Evolutionary conservation across 2,329 filamentous ascomycete species (phyloP).

Genomic region (Xylaria sp.): DNA sequence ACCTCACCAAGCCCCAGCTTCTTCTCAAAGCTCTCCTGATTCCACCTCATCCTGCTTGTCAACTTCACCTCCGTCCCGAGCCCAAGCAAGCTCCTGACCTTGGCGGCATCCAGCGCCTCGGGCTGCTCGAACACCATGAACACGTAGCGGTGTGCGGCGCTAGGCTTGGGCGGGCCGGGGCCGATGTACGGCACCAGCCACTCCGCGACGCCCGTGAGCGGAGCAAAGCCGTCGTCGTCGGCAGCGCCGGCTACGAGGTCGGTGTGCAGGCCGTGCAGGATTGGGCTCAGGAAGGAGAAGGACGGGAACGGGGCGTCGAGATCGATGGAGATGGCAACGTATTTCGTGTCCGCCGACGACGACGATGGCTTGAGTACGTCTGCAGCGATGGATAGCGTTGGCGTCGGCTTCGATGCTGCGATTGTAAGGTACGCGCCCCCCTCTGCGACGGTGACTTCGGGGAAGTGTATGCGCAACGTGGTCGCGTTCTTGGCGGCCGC

Average conservation of each 20-base stretch:
- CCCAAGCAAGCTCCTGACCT: conserved; percentile 10
- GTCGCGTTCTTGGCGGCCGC: conserved; percentile 41
- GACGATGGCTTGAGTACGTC: conserved; percentile 8
- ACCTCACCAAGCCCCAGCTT: conserved; percentile 21
- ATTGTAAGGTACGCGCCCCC: conserved; percentile 19
- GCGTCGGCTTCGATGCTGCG: conserved; percentile 3
- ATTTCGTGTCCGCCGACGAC: conserved; percentile 18
- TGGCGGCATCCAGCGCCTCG: conserved; percentile 9
- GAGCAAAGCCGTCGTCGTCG: conserved; percentile 24
- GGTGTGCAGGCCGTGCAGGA: conserved; percentile 25
- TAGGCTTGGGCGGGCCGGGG: conserved; percentile 24
- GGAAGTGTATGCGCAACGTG: conserved; percentile 23
- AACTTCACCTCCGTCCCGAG: conserved; percentile 13
- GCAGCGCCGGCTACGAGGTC: conserved; percentile 10
- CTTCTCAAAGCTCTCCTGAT: conserved; percentile 12
- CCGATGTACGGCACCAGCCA: conserved; percentile 20
- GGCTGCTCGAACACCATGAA: conserved; percentile 26
- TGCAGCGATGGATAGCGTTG: conserved; percentile 16
- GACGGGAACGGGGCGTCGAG: conserved; percentile 27
- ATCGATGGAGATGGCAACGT: conserved; percentile 22
- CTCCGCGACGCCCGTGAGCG: conserved; percentile 15
- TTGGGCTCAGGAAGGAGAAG: conserved; percentile 15
- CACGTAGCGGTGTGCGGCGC: conserved; percentile 22
- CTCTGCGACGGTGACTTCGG: conserved; percentile 8
- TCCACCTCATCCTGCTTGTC: conserved; percentile 20